phyloP scores from a whole-genome alignment of 2,329 filamentous ascomycete species.

The Pestalotiopsis fici region DNA sequence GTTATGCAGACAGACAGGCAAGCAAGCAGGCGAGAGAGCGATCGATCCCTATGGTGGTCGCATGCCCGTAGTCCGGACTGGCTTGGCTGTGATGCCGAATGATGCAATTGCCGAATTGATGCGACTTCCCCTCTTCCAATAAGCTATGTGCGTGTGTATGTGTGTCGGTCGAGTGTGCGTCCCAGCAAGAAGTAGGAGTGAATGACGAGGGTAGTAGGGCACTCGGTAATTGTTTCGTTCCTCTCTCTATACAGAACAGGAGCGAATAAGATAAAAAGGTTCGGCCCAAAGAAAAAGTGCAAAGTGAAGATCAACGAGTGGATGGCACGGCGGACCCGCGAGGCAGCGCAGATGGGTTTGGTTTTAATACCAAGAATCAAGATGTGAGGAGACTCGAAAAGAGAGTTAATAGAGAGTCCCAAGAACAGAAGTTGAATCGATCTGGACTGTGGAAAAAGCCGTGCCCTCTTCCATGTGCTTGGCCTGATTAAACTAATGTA shows the following conservation, averaged over 20 bases:
- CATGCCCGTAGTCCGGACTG: not conserved
- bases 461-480: not conserved
- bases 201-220: not conserved
- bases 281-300: not conserved
- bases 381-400: not conserved
- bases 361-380: not conserved
- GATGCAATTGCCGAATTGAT: not conserved
- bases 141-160: not conserved
- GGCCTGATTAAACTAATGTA: not conserved
- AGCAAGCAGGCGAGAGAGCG: not conserved
- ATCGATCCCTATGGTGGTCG: slow-evolving; percentile 3
- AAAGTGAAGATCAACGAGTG: not conserved
- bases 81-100: not conserved
- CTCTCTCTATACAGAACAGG: not conserved
- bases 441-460: not conserved
- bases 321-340: not conserved
- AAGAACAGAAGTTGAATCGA: not conserved
- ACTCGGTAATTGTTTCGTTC: slow-evolving; percentile 1
- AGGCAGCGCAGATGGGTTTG: not conserved
- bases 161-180: not conserved
- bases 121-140: not conserved
- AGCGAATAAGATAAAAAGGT: not conserved
- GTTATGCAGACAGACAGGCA: slow-evolving; percentile 1
- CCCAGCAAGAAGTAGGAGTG: not conserved
- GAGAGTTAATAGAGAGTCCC: not conserved